phyloP scores from a whole-genome alignment of 2,329 filamentous ascomycete genomes.

The Blumeriella jaapii region DNA sequence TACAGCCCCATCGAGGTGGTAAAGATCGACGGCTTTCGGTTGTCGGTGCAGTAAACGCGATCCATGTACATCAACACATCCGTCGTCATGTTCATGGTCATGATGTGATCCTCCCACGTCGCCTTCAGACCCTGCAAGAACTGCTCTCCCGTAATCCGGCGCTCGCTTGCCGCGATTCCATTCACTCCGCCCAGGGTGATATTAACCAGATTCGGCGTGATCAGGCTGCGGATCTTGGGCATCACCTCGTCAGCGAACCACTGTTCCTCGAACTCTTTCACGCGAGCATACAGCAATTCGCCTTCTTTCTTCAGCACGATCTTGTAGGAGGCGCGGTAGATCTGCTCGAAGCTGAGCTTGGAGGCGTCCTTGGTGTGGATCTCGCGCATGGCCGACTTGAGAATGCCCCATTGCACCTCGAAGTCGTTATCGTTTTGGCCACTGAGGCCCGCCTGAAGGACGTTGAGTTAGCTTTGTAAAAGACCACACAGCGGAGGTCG shows the following conservation, averaged over 20 bases:
- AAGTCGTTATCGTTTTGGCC: constrained; percentile 59
- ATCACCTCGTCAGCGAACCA: constrained; percentile 72
- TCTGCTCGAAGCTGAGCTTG: constrained; percentile 81
- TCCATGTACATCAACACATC: constrained; percentile 98
- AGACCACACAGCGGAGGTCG: too few species aligned
- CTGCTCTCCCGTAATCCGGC: constrained; percentile 67
- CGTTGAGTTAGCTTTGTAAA: too few species aligned
- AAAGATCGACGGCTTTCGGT: constrained; percentile 67
- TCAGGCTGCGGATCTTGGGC: constrained; percentile 55
- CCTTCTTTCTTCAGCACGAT: constrained; percentile 85
- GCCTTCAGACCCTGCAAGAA: constrained; percentile 67
- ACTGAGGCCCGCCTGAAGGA: too few species aligned
- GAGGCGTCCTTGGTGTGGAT: constrained; percentile 92
- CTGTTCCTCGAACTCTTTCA: constrained; percentile 67
- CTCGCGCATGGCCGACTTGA: constrained; percentile 67
- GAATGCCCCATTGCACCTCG: constrained; percentile 69
- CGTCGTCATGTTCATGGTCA: constrained; percentile 91
- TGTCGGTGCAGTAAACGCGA: constrained; percentile 66
- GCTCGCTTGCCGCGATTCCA: constrained; percentile 61
- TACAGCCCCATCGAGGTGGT: constrained; percentile 78
- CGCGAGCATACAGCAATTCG: constrained; percentile 65
- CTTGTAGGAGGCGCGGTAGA: constrained; percentile 90
- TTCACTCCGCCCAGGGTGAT: constrained; percentile 45
- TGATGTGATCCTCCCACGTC: constrained; percentile 80
- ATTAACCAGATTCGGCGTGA: constrained; percentile 54